A percentile compares a stretch with the other conserved stretches of the same genome.
Evolutionary conservation across 2,329 filamentous ascomycete genomes (phyloP).

Genomic region (Nemania diffusa): DNA sequence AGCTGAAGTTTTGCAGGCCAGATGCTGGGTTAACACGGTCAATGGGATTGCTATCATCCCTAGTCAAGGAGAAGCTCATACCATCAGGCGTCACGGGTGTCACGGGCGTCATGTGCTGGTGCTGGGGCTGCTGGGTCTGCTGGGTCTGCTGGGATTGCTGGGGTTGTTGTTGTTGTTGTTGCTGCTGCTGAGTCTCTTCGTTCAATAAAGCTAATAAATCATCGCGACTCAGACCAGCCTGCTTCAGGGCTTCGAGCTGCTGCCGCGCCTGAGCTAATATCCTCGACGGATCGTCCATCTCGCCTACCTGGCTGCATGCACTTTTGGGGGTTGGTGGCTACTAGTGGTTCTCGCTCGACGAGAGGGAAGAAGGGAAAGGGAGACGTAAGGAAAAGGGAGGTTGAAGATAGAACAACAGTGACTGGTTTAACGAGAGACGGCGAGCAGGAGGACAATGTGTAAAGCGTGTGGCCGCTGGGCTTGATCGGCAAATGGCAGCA

Average conservation of each 20-base stretch:
- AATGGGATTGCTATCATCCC: constrained; percentile 14
- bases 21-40: constrained; percentile 33
- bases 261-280: constrained; percentile 48
- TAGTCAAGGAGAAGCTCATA: constrained; percentile 31
- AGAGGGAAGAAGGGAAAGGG: neutral
- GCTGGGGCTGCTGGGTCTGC: constrained; percentile 36
- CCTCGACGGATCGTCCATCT: constrained; percentile 49
- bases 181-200: constrained; percentile 41
- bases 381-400: neutral
- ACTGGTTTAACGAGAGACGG: constrained; percentile 32
- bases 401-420: neutral
- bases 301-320: constrained; percentile 15
- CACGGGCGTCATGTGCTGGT: constrained; percentile 25
- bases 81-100: constrained; percentile 38
- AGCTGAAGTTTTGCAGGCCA: constrained; percentile 44
- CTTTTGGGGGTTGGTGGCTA: neutral
- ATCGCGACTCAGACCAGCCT: constrained; percentile 49
- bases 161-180: constrained; percentile 30
- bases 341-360: constrained; percentile 12
- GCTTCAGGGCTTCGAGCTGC: constrained; percentile 50
- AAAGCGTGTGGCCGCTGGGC: constrained; percentile 18
- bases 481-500: constrained; percentile 22
- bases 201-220: constrained; percentile 46
- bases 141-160: constrained; percentile 37
- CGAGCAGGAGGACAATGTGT: constrained; percentile 30